These are phyloP conservation scores for Epichloe typhina DNA, from an alignment of 2,329 filamentous ascomycete genomes.

Conservation along the genomic window DNA sequence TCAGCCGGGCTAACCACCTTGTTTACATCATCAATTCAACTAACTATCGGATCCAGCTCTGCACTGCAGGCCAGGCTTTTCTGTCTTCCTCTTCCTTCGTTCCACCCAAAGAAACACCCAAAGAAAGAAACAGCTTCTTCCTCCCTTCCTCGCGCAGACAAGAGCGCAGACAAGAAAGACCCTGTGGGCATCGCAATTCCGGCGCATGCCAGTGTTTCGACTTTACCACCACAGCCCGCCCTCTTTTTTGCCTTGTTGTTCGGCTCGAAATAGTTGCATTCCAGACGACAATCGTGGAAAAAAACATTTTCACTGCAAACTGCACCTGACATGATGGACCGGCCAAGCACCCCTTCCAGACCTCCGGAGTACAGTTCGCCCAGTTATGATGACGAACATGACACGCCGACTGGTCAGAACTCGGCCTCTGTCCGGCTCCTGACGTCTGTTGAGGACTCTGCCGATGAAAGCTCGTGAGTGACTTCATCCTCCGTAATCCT, in stretches of 20 bases:
- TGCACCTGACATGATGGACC: constrained; percentile 28
- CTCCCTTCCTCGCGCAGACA: neutral
- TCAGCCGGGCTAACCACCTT: too few relatives aligned
- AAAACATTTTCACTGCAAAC: neutral
- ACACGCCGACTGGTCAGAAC: constrained; percentile 33
- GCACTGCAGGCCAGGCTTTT: constrained; percentile 1
- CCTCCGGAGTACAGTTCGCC: constrained; percentile 46
- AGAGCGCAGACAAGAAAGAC: neutral
- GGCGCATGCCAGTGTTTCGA: neutral
- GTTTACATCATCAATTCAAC: neutral
- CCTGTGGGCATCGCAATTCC: neutral
- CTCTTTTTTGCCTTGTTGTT: neutral
- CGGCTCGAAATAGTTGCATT: constrained; percentile 12
- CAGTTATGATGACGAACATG: constrained; percentile 42
- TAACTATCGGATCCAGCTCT: neutral
- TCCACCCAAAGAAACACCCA: neutral
- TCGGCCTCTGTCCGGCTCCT: constrained; percentile 45
- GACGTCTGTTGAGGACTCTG: constrained; percentile 48
- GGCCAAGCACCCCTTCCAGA: constrained; percentile 34
- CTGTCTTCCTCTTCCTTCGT: neutral
- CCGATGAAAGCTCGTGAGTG: constrained; percentile 43
- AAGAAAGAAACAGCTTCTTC: neutral
- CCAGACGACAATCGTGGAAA: constrained; percentile 8
- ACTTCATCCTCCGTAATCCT: constrained; percentile 6
- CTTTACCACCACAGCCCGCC: neutral